Conservation (phyloP, 306 rosid species). For the Rosa chinensis region DNA sequence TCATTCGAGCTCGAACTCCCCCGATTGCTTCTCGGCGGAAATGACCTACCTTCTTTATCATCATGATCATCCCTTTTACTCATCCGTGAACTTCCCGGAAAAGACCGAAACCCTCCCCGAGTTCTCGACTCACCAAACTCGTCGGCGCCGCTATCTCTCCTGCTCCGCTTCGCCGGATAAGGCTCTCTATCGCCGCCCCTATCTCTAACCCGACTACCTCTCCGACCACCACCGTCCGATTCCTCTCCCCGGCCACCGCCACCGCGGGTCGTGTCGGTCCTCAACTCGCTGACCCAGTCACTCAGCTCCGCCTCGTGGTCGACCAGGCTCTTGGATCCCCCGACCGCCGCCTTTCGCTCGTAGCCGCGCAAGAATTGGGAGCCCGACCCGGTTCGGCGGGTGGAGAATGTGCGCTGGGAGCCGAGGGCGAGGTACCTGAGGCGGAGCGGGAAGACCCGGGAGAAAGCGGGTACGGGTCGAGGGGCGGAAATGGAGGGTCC, state of each 20-base stretch:
- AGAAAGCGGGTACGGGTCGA: slow-evolving; percentile 35
- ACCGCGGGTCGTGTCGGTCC: slow-evolving; percentile 32
- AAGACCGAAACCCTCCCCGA: slow-evolving; percentile 25
- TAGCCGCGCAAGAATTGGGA: slow-evolving; percentile 27
- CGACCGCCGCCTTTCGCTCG: slow-evolving; percentile 20
- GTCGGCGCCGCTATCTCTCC: slow-evolving; percentile 33
- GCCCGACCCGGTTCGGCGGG: slow-evolving; percentile 31
- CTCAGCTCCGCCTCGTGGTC: slow-evolving; percentile 90
- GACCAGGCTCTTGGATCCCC: slow-evolving; percentile 59
- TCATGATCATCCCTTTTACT: slow-evolving; percentile 18
- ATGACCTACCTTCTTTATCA: slow-evolving; percentile 17
- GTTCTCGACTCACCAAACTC: slow-evolving; percentile 29
- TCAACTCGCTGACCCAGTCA: slow-evolving; percentile 73
- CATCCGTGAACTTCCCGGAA: background rate
- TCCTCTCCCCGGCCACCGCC: slow-evolving; percentile 39
- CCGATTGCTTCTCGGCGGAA: slow-evolving; percentile 24
- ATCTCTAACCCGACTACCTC: slow-evolving; percentile 22
- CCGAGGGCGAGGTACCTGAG: slow-evolving; percentile 34
- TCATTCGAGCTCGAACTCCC: background rate
- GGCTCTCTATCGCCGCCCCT: slow-evolving; percentile 23
- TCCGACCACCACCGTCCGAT: slow-evolving; percentile 26
- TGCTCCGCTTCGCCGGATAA: slow-evolving; percentile 29
- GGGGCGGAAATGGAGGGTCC: slow-evolving; percentile 28
- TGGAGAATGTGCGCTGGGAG: slow-evolving; percentile 41
- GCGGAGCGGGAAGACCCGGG: slow-evolving; percentile 59